Evolutionary conservation across 305 asterid genomes (phyloP), one percentile per base, ranked within the genome.

Genomic region (Solanum hybrid): DNA sequence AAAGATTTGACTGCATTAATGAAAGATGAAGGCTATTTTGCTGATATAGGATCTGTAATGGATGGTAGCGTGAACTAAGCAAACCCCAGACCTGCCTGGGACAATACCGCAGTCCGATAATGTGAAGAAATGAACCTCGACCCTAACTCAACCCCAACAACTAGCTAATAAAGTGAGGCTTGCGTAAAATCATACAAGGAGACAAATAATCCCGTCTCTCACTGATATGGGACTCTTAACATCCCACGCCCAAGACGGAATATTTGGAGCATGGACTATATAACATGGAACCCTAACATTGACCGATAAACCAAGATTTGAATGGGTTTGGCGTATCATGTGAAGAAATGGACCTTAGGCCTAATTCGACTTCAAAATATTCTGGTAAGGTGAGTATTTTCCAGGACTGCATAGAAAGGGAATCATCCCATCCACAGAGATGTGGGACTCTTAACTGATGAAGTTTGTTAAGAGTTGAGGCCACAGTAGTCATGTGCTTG

Each of bases 1-100:
- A 89, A 91, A 73, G 89, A 88, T 88, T 89, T 92, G 73, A 88
- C 88, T 73, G 88, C 90, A 51, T 24, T 87, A 79, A 91, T 92
- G 94, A 89, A 86, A 64, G 93, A 89, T 79, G 88, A 90, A 78
- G 90, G 78, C 32, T 40, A 60, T 86, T 87, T 75, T 34, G 88
- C 86, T 72, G 90, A 90, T 80, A 64, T 81, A 40, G 87, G 71
- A 42, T 77, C 71, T 80, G 78, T 42, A 42, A 78, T 73, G 73
- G 87, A 66, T 85, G 91, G 29, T 85, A 27, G 71, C 27, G 4
- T 42, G 86, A 71, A 71, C 34, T 24, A 26, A 71, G 29, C 77
- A 26, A 69, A 69, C 76, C 32, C 32, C 77, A 2, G 77, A 11
- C 34, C 77, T 71, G 19, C 77, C 77, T 71, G 77, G 34, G 77